A percentile compares a stretch with the other conserved stretches of the same genome.
Conservation (phyloP, 306 rosid species). For the Acacia confusa region DNA sequence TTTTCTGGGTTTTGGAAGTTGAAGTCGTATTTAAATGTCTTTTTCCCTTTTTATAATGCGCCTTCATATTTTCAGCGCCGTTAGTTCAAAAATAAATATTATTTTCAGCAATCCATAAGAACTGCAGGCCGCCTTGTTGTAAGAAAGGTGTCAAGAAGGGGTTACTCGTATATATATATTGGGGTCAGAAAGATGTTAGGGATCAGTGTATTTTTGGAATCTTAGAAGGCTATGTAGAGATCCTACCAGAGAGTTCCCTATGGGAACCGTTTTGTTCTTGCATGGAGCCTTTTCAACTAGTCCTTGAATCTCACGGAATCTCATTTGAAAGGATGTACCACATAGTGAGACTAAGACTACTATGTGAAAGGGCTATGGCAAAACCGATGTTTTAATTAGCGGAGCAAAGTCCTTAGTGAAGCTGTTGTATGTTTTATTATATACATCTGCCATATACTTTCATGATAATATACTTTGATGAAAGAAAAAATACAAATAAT, state of each 20-base stretch:
- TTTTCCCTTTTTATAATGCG: background rate
- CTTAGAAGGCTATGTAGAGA: background rate
- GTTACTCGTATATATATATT: background rate
- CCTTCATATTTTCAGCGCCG: conserved; percentile 5
- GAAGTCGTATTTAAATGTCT: too few species aligned
- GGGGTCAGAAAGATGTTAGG: background rate
- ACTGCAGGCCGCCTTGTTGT: conserved; percentile 1
- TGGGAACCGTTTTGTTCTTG: background rate
- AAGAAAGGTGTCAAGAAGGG: conserved; percentile 18
- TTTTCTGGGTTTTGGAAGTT: too few species aligned
- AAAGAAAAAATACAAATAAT: background rate
- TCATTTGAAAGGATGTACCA: background rate
- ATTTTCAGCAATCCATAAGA: background rate
- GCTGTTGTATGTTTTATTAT: background rate
- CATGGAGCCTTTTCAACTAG: background rate
- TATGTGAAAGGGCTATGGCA: background rate
- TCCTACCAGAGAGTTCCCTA: background rate
- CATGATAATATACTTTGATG: background rate
- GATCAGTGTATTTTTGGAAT: background rate
- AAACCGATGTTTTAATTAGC: background rate
- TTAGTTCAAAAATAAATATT: background rate
- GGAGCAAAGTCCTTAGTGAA: background rate
- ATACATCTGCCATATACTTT: background rate
- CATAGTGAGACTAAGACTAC: background rate
- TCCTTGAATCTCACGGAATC: background rate